These are phyloP conservation scores for Micromonas commoda DNA, from an alignment of 139 green algal genomes.

Conservation along the genomic window DNA sequence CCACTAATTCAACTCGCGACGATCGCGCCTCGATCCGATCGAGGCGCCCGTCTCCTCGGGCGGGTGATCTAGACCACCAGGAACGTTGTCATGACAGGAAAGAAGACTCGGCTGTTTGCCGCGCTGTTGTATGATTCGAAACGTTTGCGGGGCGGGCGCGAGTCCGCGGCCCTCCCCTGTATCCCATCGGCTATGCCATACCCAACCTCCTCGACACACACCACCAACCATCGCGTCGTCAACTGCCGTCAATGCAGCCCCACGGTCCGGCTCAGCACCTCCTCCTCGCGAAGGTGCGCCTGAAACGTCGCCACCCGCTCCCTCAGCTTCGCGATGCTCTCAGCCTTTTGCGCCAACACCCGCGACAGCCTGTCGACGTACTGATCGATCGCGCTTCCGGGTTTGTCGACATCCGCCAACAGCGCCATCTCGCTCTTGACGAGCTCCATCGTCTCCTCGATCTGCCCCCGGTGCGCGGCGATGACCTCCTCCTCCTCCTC, in stretches of 20 bases:
- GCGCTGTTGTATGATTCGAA: too few species aligned
- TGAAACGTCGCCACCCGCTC: conserved; percentile 56
- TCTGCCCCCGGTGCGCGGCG: conserved; percentile 69
- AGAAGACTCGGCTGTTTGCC: too few species aligned
- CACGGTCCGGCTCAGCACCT: conserved; percentile 46
- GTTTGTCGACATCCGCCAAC: conserved; percentile 69
- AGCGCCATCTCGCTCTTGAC: conserved; percentile 40
- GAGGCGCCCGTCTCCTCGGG: too few species aligned
- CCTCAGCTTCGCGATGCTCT: conserved; percentile 46
- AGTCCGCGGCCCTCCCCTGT: too few species aligned
- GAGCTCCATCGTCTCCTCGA: conserved; percentile 82
- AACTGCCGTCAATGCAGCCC: conserved; percentile 43
- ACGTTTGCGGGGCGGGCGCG: too few species aligned
- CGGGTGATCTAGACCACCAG: too few species aligned
- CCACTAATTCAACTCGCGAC: background rate
- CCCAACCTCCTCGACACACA: background rate
- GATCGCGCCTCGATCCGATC: too few species aligned
- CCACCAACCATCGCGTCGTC: background rate
- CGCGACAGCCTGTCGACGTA: conserved; percentile 62
- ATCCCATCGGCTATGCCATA: too few species aligned
- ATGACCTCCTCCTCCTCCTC: conserved; percentile 81
- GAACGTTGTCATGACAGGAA: too few species aligned
- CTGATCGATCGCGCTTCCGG: conserved; percentile 62
- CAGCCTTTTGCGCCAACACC: conserved; percentile 56
- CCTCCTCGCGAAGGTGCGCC: conserved; percentile 54